Evolutionary conservation across 306 rosid species (phyloP).

Genomic region (Cotoneaster glaucophyllus): DNA sequence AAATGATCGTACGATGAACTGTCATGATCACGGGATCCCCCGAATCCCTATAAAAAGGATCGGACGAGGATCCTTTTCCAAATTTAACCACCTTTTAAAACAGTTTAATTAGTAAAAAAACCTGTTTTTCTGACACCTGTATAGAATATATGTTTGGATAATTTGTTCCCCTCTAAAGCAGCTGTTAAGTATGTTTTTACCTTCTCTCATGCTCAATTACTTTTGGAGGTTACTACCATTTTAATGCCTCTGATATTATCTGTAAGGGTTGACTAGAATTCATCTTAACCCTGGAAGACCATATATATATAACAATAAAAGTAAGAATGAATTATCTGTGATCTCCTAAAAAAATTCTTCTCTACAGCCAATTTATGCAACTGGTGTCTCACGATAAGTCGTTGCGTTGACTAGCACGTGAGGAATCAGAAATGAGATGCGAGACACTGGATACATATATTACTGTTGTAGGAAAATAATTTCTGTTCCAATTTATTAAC

Average conservation of each 20-base stretch:
- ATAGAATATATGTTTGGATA: background rate
- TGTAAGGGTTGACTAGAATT: background rate
- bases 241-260: too few species aligned
- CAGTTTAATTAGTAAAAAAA: background rate
- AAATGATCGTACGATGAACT: too few species aligned
- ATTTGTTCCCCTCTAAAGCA: background rate
- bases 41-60: too few species aligned
- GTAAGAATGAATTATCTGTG: background rate
- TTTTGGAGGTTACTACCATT: too few species aligned
- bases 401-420: background rate
- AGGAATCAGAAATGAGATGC: too few species aligned
- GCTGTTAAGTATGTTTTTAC: background rate
- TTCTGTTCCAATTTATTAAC: background rate
- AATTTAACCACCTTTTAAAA: background rate
- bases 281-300: background rate
- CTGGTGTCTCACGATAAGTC: background rate
- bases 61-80: too few species aligned
- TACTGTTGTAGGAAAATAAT: background rate
- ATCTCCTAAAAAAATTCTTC: background rate
- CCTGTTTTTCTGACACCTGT: background rate
- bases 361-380: background rate
- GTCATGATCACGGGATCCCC: too few species aligned
- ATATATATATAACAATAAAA: background rate
- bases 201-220: background rate
- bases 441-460: background rate